A percentile compares a stretch with the other conserved stretches of the same genome.
Evolutionary conservation across 805 yeast genomes (phyloP).

Genomic region (Lipomyces sp.): DNA sequence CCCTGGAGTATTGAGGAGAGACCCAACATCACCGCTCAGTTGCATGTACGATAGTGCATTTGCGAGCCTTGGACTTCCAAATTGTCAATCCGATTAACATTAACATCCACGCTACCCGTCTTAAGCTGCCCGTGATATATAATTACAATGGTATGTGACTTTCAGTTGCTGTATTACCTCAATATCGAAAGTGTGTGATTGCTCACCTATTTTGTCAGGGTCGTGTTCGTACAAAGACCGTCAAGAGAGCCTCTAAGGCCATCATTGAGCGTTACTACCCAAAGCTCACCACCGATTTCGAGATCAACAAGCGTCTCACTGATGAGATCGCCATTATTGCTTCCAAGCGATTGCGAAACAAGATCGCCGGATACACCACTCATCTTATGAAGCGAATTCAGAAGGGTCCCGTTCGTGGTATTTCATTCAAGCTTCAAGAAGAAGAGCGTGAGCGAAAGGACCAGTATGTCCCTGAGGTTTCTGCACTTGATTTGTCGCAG

Average conservation of each 20-base stretch:
- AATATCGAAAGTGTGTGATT: not conserved
- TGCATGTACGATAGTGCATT: not conserved
- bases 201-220: slow-evolving; percentile 60
- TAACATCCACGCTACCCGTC: not conserved
- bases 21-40: not conserved
- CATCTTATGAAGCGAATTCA: slow-evolving; percentile 99
- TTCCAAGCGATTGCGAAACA: slow-evolving; percentile 99
- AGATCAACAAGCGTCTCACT: slow-evolving; percentile 99
- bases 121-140: not conserved
- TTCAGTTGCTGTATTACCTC: not conserved
- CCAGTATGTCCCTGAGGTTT: slow-evolving; percentile 99
- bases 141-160: slow-evolving; percentile 24
- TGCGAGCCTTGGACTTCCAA: not conserved
- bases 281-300: slow-evolving; percentile 98
- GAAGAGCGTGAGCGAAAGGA: slow-evolving; percentile 99
- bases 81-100: not conserved
- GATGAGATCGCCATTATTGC: slow-evolving; percentile 98
- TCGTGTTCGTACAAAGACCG: slow-evolving; percentile 99
- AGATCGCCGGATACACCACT: slow-evolving; percentile 99
- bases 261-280: slow-evolving; percentile 99
- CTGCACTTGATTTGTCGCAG: slow-evolving; percentile 93
- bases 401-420: slow-evolving; percentile 99
- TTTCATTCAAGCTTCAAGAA: slow-evolving; percentile 99
- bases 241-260: slow-evolving; percentile 99
- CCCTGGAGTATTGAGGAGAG: not conserved